phyloP scores from a whole-genome alignment of 2,329 filamentous ascomycete genomes.

The Venturia effusa region DNA sequence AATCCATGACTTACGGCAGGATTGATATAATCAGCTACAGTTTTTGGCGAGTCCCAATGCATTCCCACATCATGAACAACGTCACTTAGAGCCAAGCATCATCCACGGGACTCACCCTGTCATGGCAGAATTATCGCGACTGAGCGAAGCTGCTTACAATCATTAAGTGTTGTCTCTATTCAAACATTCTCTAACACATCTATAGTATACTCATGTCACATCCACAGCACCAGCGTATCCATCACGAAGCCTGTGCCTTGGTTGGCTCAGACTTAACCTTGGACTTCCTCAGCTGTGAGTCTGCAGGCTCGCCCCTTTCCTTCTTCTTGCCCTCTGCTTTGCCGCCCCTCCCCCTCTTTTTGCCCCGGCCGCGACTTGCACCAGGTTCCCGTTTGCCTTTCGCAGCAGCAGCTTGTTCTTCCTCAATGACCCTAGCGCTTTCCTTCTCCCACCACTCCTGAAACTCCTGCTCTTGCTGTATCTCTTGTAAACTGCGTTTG shows the following conservation, averaged over 20 bases:
- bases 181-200: not conserved
- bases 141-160: no score
- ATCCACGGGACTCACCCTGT: no score
- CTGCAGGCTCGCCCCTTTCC: not conserved
- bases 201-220: not conserved
- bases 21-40: no score
- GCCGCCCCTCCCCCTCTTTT: slow-evolving; percentile 8
- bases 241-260: not conserved
- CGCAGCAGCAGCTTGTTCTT: slow-evolving; percentile 21
- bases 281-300: not conserved
- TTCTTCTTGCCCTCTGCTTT: not conserved
- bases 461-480: slow-evolving; percentile 94
- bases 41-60: no score
- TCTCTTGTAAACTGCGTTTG: slow-evolving; percentile 84
- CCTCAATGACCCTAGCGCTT: slow-evolving; percentile 58
- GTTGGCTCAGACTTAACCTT: not conserved
- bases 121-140: no score
- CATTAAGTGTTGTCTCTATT: not conserved
- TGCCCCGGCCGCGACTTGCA: slow-evolving; percentile 9
- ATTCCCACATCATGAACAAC: no score
- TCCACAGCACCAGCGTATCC: not conserved
- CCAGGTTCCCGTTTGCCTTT: not conserved
- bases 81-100: no score
- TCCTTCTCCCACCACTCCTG: slow-evolving; percentile 95
- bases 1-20: no score